These are phyloP conservation scores for Epichloe bromicola DNA, from an alignment of 2,329 filamentous ascomycete species.

Conservation along the genomic window DNA sequence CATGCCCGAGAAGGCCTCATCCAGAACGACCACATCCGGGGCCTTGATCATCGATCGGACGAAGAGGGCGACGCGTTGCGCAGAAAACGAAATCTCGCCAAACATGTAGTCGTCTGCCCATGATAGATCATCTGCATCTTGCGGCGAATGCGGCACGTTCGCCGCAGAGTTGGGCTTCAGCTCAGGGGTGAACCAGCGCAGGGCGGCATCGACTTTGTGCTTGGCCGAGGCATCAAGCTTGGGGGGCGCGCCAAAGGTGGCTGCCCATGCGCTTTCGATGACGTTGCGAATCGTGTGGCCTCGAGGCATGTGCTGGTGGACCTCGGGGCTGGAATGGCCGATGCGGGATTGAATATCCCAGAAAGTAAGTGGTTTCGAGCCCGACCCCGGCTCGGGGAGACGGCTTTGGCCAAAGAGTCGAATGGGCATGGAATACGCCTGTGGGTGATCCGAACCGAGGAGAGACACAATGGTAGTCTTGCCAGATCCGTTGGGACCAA, in stretches of 20 bases:
- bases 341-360: constrained; percentile 87
- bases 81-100: constrained; percentile 63
- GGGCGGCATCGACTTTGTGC: constrained; percentile 50
- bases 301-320: constrained; percentile 84
- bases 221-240: constrained; percentile 44
- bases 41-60: constrained; percentile 69
- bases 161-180: constrained; percentile 43
- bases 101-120: constrained; percentile 62
- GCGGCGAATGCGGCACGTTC: constrained; percentile 2
- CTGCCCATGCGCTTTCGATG: constrained; percentile 78
- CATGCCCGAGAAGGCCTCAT: constrained; percentile 83
- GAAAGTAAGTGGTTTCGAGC: constrained; percentile 62
- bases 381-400: constrained; percentile 57
- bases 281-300: constrained; percentile 59
- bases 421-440: constrained; percentile 81
- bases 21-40: constrained; percentile 70
- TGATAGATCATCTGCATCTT: constrained; percentile 19
- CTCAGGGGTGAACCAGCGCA: constrained; percentile 68
- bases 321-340: constrained; percentile 86
- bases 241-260: constrained; percentile 70
- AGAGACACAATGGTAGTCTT: constrained; percentile 92
- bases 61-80: constrained; percentile 77
- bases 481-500: constrained; percentile 87
- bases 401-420: constrained; percentile 73
- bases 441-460: constrained; percentile 90